Evolutionary conservation across 345 rosid genomes (phyloP).

Genomic region (Rhodamnia argentea): DNA sequence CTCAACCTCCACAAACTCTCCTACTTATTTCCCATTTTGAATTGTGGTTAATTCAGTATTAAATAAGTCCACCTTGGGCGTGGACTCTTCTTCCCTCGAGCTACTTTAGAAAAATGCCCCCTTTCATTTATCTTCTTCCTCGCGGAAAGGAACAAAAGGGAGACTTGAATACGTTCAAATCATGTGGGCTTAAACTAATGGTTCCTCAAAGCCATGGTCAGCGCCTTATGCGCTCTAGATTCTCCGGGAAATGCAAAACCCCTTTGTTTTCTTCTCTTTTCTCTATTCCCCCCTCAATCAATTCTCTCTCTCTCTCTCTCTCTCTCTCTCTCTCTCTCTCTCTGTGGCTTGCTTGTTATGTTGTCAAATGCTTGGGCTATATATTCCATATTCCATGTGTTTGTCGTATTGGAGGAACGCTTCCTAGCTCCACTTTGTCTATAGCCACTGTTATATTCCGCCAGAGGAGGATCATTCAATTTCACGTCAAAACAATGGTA

Average conservation of each 20-base stretch:
- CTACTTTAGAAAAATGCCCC: not conserved
- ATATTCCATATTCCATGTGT: conserved; percentile 88
- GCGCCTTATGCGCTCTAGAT: conserved; percentile 99
- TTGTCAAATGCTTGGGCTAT: conserved; percentile 43
- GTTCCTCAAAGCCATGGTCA: conserved; percentile 56
- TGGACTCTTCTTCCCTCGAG: not conserved
- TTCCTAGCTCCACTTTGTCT: not conserved
- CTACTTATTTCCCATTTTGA: not conserved
- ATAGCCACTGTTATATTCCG: not conserved
- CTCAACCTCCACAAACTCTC: conserved; percentile 10
- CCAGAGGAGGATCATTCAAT: not conserved
- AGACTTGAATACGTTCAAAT: conserved; percentile 2
- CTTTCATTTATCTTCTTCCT: not conserved
- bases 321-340: conserved; percentile 23
- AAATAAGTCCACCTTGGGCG: not conserved
- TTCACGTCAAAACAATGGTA: conserved; percentile 5
- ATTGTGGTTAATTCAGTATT: not conserved
- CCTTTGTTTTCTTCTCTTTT: conserved; percentile 8
- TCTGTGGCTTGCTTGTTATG: conserved; percentile 21
- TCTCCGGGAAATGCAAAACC: conserved; percentile 53
- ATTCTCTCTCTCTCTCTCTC: not conserved
- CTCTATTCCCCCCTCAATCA: not conserved
- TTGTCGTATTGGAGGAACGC: conserved; percentile 48
- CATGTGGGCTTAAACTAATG: conserved; percentile 15
- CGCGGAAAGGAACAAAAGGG: not conserved